Conservation (phyloP, 257 asterid species). For the Linaria vulgaris region DNA sequence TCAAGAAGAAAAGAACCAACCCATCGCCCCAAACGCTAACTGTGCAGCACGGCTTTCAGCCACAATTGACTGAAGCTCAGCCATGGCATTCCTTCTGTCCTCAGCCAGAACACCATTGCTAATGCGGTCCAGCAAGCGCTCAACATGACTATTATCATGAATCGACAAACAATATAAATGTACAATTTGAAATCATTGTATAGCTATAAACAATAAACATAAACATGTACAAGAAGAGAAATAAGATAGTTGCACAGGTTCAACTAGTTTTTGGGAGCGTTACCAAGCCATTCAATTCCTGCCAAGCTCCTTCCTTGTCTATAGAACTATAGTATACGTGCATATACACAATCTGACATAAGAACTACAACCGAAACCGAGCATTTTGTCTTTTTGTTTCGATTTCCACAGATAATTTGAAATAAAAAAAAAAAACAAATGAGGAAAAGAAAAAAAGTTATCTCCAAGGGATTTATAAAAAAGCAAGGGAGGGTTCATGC, state of each 20-base stretch:
- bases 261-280: not conserved
- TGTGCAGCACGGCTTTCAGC: conserved; percentile 82
- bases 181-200: not conserved
- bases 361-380: not conserved
- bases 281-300: not conserved
- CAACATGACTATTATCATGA: conserved; percentile 65
- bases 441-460: not conserved
- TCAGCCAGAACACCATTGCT: conserved; percentile 88
- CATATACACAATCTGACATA: not conserved
- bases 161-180: conserved; percentile 8
- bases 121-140: conserved; percentile 93
- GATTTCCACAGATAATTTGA: not conserved
- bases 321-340: not conserved
- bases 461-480: no score
- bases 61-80: conserved; percentile 87
- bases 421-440: not conserved
- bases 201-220: conserved; percentile 1
- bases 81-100: conserved; percentile 84
- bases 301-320: not conserved
- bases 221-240: conserved; percentile 12
- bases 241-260: not conserved
- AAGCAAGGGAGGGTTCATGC: not conserved
- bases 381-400: not conserved
- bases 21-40: conserved; percentile 97
- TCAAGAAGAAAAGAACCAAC: conserved; percentile 47